phyloP scores from a whole-genome alignment of 2,329 filamentous ascomycete species.

The Ceratocystis smalleyi region DNA sequence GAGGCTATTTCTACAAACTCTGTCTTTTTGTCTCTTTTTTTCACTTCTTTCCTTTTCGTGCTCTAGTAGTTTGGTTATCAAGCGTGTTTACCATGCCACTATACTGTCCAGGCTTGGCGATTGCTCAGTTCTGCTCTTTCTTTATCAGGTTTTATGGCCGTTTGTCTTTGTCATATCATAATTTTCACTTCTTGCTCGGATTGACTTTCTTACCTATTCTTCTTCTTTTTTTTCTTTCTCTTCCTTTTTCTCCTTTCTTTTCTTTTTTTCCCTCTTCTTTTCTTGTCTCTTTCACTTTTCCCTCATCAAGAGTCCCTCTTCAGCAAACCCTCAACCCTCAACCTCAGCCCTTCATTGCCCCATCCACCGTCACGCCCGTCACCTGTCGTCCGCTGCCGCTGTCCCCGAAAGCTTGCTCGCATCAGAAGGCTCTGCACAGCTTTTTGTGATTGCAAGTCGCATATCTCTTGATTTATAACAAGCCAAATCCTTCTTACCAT shows the following conservation, averaged over 20 bases:
- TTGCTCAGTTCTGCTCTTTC: neutral
- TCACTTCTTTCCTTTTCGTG: neutral
- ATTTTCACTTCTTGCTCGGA: neutral
- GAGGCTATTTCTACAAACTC: neutral
- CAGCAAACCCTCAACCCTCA: conserved; percentile 2
- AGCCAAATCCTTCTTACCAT: neutral
- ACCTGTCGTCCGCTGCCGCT: neutral
- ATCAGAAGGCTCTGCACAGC: conserved; percentile 3
- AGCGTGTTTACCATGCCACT: conserved; percentile 1
- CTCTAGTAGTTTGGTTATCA: neutral
- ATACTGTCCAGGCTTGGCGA: neutral
- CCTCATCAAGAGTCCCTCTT: neutral
- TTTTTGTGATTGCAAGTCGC: conserved; percentile 7
- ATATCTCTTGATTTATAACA: neutral
- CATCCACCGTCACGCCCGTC: neutral
- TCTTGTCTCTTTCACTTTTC: neutral
- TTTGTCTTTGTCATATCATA: conserved; percentile 8
- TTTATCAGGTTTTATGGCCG: neutral
- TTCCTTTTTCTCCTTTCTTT: neutral
- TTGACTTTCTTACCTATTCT: neutral
- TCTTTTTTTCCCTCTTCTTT: neutral
- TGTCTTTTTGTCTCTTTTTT: neutral
- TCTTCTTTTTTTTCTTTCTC: neutral
- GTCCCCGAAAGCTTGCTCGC: neutral
- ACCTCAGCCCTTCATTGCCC: neutral